Evolutionary conservation across 768 basidiomycete genomes (phyloP), one percentile per base, ranked within the genome.

Genomic region (Boletus vermiculosoides): DNA sequence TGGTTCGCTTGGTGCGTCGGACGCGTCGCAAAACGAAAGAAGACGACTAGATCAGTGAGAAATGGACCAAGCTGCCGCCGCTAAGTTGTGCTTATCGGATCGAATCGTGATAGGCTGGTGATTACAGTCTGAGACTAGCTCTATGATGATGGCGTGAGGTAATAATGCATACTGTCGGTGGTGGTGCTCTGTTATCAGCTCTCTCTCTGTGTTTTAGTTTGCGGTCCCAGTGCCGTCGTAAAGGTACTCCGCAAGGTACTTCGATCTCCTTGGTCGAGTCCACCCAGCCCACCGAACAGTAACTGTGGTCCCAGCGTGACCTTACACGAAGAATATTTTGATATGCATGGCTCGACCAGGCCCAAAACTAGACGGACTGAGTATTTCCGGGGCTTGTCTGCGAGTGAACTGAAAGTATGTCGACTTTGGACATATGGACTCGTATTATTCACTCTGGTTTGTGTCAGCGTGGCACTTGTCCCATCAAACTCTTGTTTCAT

Each of bases 161-260:
- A n/a, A n/a, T n/a, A n/a, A n/a, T n/a, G n/a, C n/a, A n/a, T n/a
- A n/a, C n/a, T n/a, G 74, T 83, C 3, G 31, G 31, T 28, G 78
- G 73, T 41, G 81, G 81, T 66, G 4, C 37, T 23, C 30, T 30
- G n/a, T 40, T 5, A 40, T 18, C 28, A 11, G 34, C 12, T 18
- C 1, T 33, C 7, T 28, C 11, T 10, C 8, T 16, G 5, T 20
- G 5, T 20, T 18, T 11, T 16, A 23, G 41, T 62, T 11, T 83
- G 82, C 39, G 82, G 81, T 4, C 73, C 79, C 0, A 65, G 61
- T 6, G 28, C 66, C 3, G 64, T 83, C 5, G 66, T 72, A 4
- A 62, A 67, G 16, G 63, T 66, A 1, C 78, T 77, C 23, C 72
- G 75, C 20, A 39, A 63, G 0, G 74, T 76, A 0, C 62, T 83